Percentiles rank a stretch among this genome's conserved stretches.
Conservation (phyloP, 495 filamentous ascomycete genomes). For the Penicillium tannophilum region DNA sequence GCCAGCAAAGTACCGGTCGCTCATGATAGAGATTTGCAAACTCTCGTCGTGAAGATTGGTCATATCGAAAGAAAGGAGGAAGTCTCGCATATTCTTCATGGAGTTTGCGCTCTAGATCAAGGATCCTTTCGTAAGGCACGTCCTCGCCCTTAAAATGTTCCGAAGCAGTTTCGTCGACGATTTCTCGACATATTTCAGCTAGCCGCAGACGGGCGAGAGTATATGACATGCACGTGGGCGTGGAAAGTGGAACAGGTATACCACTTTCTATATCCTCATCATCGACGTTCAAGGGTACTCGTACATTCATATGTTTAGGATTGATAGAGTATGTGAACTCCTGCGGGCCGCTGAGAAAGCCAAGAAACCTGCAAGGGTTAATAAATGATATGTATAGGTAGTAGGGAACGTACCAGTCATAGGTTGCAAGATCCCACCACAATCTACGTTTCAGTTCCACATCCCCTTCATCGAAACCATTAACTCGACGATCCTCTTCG, state of each 20-base stretch:
- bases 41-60: slow-evolving; percentile 32
- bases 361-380: slow-evolving; percentile 31
- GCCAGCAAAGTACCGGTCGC: slow-evolving; percentile 42
- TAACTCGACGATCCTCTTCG: slow-evolving; percentile 17
- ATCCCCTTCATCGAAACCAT: slow-evolving; percentile 25
- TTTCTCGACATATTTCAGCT: slow-evolving; percentile 42
- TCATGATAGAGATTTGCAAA: slow-evolving; percentile 37
- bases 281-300: slow-evolving; percentile 38
- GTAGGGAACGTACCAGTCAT: slow-evolving; percentile 43
- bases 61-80: slow-evolving; percentile 41
- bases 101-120: slow-evolving; percentile 38
- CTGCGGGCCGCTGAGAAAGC: slow-evolving; percentile 49
- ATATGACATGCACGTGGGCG: slow-evolving; percentile 49
- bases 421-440: slow-evolving; percentile 50
- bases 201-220: slow-evolving; percentile 43
- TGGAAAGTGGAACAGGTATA: slow-evolving; percentile 15
- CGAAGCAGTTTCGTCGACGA: slow-evolving; percentile 38
- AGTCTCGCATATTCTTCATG: slow-evolving; percentile 27
- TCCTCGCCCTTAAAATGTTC: slow-evolving; percentile 34
- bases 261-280: slow-evolving; percentile 23
- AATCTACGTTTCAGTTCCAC: slow-evolving; percentile 44
- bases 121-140: slow-evolving; percentile 40
- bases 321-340: slow-evolving; percentile 51
- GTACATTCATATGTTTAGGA: slow-evolving; percentile 46
- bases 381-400: neutral